Base-by-base conservation (phyloP, 345 rosid genomes). In the Aquilaria yunnanensis region DNA sequence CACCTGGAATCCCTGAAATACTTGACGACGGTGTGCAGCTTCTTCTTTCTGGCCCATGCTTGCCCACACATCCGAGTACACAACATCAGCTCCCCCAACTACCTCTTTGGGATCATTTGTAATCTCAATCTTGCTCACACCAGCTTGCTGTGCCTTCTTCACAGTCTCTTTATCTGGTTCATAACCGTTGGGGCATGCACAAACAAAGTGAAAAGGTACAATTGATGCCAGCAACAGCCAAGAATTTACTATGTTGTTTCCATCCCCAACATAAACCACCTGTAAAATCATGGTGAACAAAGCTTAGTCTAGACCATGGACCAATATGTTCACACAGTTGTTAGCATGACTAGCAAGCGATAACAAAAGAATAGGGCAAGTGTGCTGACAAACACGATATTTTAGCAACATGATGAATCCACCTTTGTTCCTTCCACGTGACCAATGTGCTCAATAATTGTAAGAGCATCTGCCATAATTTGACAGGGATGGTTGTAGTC, bases 31-130 rank as follows among this genome's bases (percentile, higher is more conserved):
- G 56, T 74, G 57, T 59, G 89, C 96, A 63, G 97, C 96, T 83
- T 94, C 97, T 62, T 94, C 95, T 75, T 88, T 94, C 66, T 94
- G 99, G 31, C 99, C 97, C 97, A 88, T 85, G 72, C 97, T 90
- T 61, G 99, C 97, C 99, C 97, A 87, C 63, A 83, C 97, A 74
- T 94, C 99, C 14, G 99, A 90, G 82, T 85, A 94, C n/a, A 94
- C 97, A 64, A 94, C 96, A 86, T 94, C 96, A 66, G 96, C 96
- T 67, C 84, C 93, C 67, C 63, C 70, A 16, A 94, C 92, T 67
- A 91, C 97, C 80, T 91, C 96, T 67, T 80, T 89, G 31, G 91
- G 84, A 74, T 94, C 96, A 70, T 87, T 80, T 62, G 78, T 80
- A 59, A 94, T 87, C 81, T 94, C 96, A 45, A 94, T 87, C 84